Evolutionary conservation across 2,329 filamentous ascomycete species (phyloP).

Genomic region (Coniosporium tulheliwenetii): DNA sequence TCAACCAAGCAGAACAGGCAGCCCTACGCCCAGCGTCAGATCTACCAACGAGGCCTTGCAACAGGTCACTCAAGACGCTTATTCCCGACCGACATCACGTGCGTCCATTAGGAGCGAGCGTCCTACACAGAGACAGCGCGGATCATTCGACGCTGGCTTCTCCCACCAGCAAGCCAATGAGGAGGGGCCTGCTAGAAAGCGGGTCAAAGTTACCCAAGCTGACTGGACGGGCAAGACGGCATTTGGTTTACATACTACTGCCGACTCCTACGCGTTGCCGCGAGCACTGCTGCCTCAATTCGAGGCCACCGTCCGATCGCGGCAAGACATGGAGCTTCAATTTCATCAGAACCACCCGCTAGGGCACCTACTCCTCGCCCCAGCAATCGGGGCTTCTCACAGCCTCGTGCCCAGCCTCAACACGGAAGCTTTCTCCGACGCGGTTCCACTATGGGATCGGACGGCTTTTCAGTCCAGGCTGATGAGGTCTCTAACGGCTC

Average conservation of each 20-base stretch:
- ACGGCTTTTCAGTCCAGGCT: no score
- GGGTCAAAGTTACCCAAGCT: constrained; percentile 61
- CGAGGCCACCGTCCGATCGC: constrained; percentile 66
- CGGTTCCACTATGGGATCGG: no score
- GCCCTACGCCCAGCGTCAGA: constrained; percentile 25
- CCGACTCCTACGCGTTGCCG: constrained; percentile 79
- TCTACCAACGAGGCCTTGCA: constrained; percentile 16
- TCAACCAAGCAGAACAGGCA: constrained; percentile 25
- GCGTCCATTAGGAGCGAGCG: constrained; percentile 19
- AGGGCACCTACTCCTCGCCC: constrained; percentile 66
- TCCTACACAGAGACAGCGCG: constrained; percentile 1
- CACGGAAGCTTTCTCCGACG: background rate
- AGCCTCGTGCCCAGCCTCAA: background rate
- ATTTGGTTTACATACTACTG: constrained; percentile 46
- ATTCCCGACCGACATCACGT: constrained; percentile 21
- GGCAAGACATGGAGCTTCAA: constrained; percentile 28
- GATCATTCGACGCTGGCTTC: background rate
- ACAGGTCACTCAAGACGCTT: constrained; percentile 12
- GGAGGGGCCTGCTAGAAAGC: constrained; percentile 52
- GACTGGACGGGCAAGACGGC: constrained; percentile 56
- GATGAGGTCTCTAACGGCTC: no score
- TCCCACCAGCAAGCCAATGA: constrained; percentile 8
- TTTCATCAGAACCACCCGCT: constrained; percentile 54
- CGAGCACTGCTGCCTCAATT: constrained; percentile 77
- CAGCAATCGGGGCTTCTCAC: constrained; percentile 10